Evolutionary conservation across 2,329 filamentous ascomycete genomes (phyloP).

Genomic region (Leptographium lundbergii): DNA sequence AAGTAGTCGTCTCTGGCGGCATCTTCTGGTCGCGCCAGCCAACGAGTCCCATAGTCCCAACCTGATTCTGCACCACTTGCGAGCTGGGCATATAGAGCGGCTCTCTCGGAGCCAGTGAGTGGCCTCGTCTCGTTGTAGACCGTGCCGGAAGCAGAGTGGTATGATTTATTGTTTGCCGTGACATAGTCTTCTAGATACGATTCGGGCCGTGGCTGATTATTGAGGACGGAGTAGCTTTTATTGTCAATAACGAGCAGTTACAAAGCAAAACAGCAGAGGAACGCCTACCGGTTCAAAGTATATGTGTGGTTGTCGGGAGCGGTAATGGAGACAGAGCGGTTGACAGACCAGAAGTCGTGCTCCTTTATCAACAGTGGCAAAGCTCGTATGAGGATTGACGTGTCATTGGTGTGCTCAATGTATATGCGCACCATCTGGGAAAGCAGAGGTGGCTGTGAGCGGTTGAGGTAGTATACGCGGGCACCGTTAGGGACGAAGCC

Average conservation of each 20-base stretch:
- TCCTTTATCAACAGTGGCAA: conserved; percentile 51
- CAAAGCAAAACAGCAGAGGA: not conserved
- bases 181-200: conserved; percentile 54
- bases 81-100: conserved; percentile 45
- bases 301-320: conserved; percentile 33
- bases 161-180: conserved; percentile 52
- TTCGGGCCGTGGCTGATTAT: conserved; percentile 55
- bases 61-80: conserved; percentile 54
- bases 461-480: conserved; percentile 52
- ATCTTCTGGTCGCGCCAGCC: conserved; percentile 43
- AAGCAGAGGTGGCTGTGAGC: conserved; percentile 54
- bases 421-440: conserved; percentile 55
- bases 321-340: conserved; percentile 43
- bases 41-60: conserved; percentile 51
- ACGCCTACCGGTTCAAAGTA: conserved; percentile 38
- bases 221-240: conserved; percentile 42
- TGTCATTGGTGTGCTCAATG: conserved; percentile 52
- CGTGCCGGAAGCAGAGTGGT: conserved; percentile 44
- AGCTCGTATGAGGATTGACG: conserved; percentile 44
- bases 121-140: conserved; percentile 39
- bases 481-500: conserved; percentile 58
- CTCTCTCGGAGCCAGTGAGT: conserved; percentile 40
- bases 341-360: conserved; percentile 48
- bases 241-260: not conserved
- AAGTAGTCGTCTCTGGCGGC: conserved; percentile 49